These are phyloP conservation scores for Candida nitratophila DNA, from an alignment of 805 yeast species.

Conservation along the genomic window DNA sequence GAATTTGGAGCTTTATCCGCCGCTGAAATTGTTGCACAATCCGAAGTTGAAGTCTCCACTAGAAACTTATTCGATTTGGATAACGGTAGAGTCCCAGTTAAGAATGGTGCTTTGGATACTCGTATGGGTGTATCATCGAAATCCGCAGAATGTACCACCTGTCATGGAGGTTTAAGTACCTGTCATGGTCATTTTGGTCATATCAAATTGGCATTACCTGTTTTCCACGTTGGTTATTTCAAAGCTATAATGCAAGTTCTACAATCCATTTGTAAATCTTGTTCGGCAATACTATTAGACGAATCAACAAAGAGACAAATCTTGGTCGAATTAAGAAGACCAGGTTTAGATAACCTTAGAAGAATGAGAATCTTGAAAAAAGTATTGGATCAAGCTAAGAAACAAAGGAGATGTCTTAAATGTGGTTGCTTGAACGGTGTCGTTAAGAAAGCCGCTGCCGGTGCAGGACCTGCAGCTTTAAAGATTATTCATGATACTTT, in stretches of 20 bases:
- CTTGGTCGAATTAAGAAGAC: slow-evolving; percentile 73
- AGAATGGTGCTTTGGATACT: slow-evolving; percentile 83
- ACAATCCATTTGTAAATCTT: slow-evolving; percentile 86
- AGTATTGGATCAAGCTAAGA: slow-evolving; percentile 87
- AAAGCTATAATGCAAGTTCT: slow-evolving; percentile 82
- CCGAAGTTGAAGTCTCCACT: slow-evolving; percentile 89
- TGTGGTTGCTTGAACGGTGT: slow-evolving; percentile 94
- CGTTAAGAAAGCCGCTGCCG: slow-evolving; percentile 91
- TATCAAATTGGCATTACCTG: slow-evolving; percentile 86
- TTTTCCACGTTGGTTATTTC: slow-evolving; percentile 95
- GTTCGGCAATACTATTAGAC: slow-evolving; percentile 71
- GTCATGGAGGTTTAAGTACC: slow-evolving; percentile 85
- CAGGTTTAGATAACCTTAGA: slow-evolving; percentile 83
- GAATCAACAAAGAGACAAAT: slow-evolving; percentile 66
- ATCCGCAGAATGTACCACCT: slow-evolving; percentile 79
- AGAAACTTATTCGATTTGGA: slow-evolving; percentile 90
- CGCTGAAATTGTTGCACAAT: slow-evolving; percentile 83
- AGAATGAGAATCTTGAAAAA: slow-evolving; percentile 84
- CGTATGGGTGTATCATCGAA: slow-evolving; percentile 93
- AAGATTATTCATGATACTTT: slow-evolving; percentile 94
- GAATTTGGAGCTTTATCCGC: slow-evolving; percentile 93
- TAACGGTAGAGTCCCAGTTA: slow-evolving; percentile 76
- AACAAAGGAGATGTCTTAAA: slow-evolving; percentile 81
- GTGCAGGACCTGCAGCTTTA: slow-evolving; percentile 87
- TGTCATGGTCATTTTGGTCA: slow-evolving; percentile 99